Evolutionary conservation across 148 eudicot species (phyloP).

Genomic region (Spergularia bocconei): DNA sequence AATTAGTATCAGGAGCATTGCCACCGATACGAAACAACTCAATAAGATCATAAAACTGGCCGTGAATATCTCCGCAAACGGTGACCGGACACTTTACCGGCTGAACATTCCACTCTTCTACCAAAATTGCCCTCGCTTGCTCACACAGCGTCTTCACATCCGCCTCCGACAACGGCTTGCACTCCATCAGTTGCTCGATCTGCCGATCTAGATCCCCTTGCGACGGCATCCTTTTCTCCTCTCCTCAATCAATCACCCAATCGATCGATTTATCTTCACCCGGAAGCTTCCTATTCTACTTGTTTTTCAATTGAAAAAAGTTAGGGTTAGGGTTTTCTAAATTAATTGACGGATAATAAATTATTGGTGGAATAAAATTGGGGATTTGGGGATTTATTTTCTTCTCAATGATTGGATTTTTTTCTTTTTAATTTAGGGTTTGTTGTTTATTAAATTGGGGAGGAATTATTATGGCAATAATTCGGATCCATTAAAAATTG

Average conservation of each 20-base stretch:
- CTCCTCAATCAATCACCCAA: neutral
- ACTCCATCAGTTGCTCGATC: conserved; percentile 88
- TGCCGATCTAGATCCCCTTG: conserved; percentile 83
- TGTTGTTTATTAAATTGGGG: conserved; percentile 3
- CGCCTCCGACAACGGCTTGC: conserved; percentile 72
- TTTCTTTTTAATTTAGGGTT: neutral
- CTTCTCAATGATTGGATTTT: no score
- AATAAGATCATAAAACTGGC: conserved; percentile 86
- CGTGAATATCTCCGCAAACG: conserved; percentile 94
- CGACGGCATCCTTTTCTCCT: conserved; percentile 51
- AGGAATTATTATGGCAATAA: conserved; percentile 12
- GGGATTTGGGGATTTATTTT: no score
- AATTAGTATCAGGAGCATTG: conserved; percentile 86
- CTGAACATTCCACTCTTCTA: conserved; percentile 93
- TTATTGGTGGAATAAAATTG: no score
- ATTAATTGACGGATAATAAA: neutral
- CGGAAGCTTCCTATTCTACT: no score
- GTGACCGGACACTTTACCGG: conserved; percentile 95
- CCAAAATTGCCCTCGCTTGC: conserved; percentile 83
- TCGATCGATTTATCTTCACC: conserved; percentile 5
- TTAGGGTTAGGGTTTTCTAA: conserved; percentile 35
- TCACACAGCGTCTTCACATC: conserved; percentile 86
- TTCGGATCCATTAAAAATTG: conserved; percentile 30
- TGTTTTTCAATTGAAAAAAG: neutral
- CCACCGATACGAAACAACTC: conserved; percentile 94